phyloP scores from a whole-genome alignment of 2,329 filamentous ascomycete genomes.

The Trichothecium roseum region DNA sequence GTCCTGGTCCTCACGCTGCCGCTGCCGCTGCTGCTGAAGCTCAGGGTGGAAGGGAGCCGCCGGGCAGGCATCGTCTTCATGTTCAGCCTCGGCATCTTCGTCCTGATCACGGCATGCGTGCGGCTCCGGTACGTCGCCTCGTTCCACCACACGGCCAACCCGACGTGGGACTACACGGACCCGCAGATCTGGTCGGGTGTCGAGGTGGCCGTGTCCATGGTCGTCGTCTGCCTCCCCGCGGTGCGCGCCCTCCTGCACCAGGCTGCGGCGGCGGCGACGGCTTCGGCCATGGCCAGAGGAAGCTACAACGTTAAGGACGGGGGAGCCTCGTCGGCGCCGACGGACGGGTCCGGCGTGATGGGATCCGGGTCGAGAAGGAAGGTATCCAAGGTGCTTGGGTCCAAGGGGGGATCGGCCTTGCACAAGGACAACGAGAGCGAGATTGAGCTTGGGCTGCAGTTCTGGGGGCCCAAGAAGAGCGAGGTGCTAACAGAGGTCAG shows the following conservation, averaged over 20 bases:
- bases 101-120: conserved; percentile 23
- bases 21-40: conserved; percentile 25
- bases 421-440: conserved; percentile 13
- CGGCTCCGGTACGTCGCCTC: conserved; percentile 22
- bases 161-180: conserved; percentile 30
- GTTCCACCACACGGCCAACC: conserved; percentile 23
- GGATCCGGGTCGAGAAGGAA: background rate
- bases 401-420: conserved; percentile 2
- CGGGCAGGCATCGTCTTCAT: conserved; percentile 32
- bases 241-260: conserved; percentile 19
- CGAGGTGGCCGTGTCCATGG: conserved; percentile 29
- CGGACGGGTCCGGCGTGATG: conserved; percentile 3
- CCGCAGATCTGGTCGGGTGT: conserved; percentile 31
- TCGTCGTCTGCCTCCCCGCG: conserved; percentile 29
- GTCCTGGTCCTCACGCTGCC: conserved; percentile 31
- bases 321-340: conserved; percentile 2
- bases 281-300: background rate
- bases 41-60: conserved; percentile 28
- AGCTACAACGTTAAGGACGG: conserved; percentile 4
- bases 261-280: conserved; percentile 1
- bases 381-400: background rate
- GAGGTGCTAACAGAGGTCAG: conserved; percentile 20
- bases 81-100: conserved; percentile 32
- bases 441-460: conserved; percentile 11
- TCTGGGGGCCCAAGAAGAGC: conserved; percentile 18